Evolutionary conservation across 805 yeast genomes (phyloP).

Genomic region (Diddensiella santjacobensis): DNA sequence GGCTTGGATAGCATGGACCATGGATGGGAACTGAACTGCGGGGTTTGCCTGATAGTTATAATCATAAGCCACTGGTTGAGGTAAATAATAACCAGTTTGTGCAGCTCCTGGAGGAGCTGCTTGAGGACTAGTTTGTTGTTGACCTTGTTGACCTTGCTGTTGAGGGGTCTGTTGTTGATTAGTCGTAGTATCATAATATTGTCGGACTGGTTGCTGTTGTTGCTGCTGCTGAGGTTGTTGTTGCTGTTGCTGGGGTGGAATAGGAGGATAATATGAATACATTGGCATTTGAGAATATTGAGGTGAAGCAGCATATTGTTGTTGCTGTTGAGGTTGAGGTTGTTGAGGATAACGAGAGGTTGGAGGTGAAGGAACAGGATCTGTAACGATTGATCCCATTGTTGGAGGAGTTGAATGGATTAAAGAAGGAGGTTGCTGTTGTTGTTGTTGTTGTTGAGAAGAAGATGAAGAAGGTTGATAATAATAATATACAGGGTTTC

Average conservation of each 20-base stretch:
- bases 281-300: conserved; percentile 1
- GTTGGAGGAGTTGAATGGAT: not conserved
- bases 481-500: not conserved
- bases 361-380: conserved; percentile 1
- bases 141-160: conserved; percentile 3
- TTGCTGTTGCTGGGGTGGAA: conserved; percentile 3
- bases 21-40: conserved; percentile 24
- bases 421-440: not conserved
- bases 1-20: conserved; percentile 20
- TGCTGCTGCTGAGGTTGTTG: not conserved
- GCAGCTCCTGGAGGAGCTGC: not conserved
- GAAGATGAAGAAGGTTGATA: conserved; percentile 1
- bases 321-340: conserved; percentile 7
- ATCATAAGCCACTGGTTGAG: conserved; percentile 3
- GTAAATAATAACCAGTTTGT: not conserved
- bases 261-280: not conserved
- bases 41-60: conserved; percentile 8
- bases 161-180: conserved; percentile 1
- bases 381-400: not conserved
- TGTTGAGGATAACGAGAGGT: conserved; percentile 8
- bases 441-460: not conserved
- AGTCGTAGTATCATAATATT: conserved; percentile 5
- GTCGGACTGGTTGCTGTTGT: conserved; percentile 6
- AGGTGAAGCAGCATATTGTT: conserved; percentile 6
- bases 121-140: conserved; percentile 12